phyloP scores from a whole-genome alignment of 2,329 filamentous ascomycete genomes.

The Aspergillus sp. region DNA sequence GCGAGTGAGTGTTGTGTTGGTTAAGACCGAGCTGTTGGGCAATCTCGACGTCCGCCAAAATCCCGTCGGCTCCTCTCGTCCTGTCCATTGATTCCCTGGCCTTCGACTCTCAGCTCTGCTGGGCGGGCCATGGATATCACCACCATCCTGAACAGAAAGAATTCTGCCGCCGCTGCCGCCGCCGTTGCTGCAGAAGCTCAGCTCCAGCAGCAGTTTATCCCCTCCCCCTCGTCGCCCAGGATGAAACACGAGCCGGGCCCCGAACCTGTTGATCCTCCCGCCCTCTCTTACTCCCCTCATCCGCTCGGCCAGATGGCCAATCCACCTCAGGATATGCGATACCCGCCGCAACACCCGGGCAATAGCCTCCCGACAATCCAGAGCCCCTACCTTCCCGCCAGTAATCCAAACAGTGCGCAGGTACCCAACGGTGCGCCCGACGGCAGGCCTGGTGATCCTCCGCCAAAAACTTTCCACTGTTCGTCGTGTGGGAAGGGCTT shows the following conservation, averaged over 20 bases:
- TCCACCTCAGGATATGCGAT: slow-evolving; percentile 45
- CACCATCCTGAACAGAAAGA: slow-evolving; percentile 43
- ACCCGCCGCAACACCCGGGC: slow-evolving; percentile 45
- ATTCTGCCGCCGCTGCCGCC: slow-evolving; percentile 35
- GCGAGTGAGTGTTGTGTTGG: no score
- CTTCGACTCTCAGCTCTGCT: slow-evolving; percentile 20
- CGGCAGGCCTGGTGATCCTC: slow-evolving; percentile 37
- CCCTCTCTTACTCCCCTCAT: slow-evolving; percentile 49
- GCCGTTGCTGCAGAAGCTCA: slow-evolving; percentile 35
- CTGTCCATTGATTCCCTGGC: slow-evolving; percentile 17
- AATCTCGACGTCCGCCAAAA: not conserved
- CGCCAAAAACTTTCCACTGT: slow-evolving; percentile 75
- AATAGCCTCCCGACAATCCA: slow-evolving; percentile 46
- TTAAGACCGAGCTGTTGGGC: no score
- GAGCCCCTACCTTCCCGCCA: slow-evolving; percentile 44
- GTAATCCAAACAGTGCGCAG: slow-evolving; percentile 39
- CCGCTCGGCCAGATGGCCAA: slow-evolving; percentile 43
- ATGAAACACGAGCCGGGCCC: slow-evolving; percentile 51
- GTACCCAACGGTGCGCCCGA: slow-evolving; percentile 31
- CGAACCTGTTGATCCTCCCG: slow-evolving; percentile 47
- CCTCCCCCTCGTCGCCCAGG: slow-evolving; percentile 40
- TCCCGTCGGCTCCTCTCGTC: not conserved
- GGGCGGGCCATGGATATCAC: slow-evolving; percentile 43
- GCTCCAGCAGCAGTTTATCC: slow-evolving; percentile 36
- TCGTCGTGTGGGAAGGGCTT: slow-evolving; percentile 86